Conservation (phyloP, 345 rosid species). For the Lepidium sativum region DNA sequence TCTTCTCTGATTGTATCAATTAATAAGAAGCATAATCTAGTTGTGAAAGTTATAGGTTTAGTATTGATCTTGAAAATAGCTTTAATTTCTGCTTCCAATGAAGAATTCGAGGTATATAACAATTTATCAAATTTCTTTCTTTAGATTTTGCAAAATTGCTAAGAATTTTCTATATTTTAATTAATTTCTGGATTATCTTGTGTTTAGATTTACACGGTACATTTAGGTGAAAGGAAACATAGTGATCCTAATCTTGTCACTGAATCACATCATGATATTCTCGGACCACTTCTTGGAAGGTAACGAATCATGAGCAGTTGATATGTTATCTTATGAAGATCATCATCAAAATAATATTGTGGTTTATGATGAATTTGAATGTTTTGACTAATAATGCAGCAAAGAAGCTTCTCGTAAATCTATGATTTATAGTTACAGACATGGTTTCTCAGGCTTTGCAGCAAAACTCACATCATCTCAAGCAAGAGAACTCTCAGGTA, state of each 20-base stretch:
- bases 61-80: background rate
- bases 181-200: background rate
- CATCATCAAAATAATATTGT: background rate
- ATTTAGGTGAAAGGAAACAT: conserved; percentile 46
- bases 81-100: conserved; percentile 4
- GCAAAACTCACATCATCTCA: conserved; percentile 54
- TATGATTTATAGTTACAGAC: conserved; percentile 66
- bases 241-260: conserved; percentile 37
- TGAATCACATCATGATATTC: conserved; percentile 57
- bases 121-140: background rate
- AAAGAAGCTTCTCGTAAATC: conserved; percentile 37
- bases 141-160: background rate
- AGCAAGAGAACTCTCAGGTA: conserved; percentile 49
- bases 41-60: conserved; percentile 11
- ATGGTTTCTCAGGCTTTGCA: conserved; percentile 74
- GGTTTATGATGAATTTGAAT: background rate
- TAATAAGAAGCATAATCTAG: conserved; percentile 15
- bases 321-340: background rate
- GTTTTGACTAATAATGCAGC: conserved; percentile 32
- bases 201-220: conserved; percentile 53
- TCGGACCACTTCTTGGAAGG: conserved; percentile 57
- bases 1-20: conserved; percentile 19
- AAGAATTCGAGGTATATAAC: conserved; percentile 5
- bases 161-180: background rate
- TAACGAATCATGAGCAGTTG: conserved; percentile 10